phyloP scores from a whole-genome alignment of 2,329 filamentous ascomycete genomes.

The Trichoderma pleuroti region DNA sequence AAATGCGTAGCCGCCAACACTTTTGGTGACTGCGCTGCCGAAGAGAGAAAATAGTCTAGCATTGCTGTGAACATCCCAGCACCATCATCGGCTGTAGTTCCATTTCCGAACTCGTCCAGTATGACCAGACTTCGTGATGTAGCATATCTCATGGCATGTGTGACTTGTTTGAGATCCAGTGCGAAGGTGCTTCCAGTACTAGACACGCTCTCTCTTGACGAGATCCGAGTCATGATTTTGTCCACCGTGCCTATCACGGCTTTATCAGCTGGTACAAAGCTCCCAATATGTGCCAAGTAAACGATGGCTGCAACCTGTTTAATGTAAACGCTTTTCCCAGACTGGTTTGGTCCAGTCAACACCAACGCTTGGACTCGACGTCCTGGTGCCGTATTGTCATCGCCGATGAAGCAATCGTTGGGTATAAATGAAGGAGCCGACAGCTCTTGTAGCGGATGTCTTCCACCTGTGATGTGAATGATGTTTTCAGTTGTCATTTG shows the following conservation, averaged over 20 bases:
- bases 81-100: slow-evolving; percentile 56
- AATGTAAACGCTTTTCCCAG: slow-evolving; percentile 92
- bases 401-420: slow-evolving; percentile 73
- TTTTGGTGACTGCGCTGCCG: slow-evolving; percentile 48
- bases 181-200: slow-evolving; percentile 60
- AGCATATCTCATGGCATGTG: slow-evolving; percentile 68
- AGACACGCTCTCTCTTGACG: slow-evolving; percentile 64
- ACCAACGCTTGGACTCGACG: slow-evolving; percentile 60
- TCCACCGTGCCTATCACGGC: slow-evolving; percentile 85
- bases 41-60: slow-evolving; percentile 52
- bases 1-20: slow-evolving; percentile 62
- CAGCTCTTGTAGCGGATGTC: slow-evolving; percentile 83
- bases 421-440: slow-evolving; percentile 76
- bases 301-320: slow-evolving; percentile 90
- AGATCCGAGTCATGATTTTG: slow-evolving; percentile 83
- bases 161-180: slow-evolving; percentile 83
- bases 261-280: slow-evolving; percentile 77
- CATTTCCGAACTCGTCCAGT: slow-evolving; percentile 86
- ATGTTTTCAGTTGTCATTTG: slow-evolving; percentile 66
- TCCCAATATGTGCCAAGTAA: slow-evolving; percentile 88
- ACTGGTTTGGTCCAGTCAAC: slow-evolving; percentile 92
- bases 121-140: slow-evolving; percentile 76
- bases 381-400: slow-evolving; percentile 31
- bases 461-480: slow-evolving; percentile 71
- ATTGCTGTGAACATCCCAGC: slow-evolving; percentile 57